Base-by-base conservation (phyloP, 208 protist genomes). In the Endotrypanum monterogeii region DNA sequence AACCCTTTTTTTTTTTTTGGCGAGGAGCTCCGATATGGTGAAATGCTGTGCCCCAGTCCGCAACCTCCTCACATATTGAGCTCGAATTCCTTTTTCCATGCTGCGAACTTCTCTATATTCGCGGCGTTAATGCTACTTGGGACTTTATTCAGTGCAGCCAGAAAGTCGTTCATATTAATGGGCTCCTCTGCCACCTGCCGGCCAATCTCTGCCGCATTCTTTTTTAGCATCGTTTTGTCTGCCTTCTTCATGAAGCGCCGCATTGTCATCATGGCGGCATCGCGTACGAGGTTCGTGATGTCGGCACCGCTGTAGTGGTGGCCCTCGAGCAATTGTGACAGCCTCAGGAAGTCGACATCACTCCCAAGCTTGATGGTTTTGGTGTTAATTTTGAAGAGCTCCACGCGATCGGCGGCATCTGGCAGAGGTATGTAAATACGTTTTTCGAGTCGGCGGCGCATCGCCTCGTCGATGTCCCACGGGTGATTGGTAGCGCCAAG, bases 231-330 rank as follows among this genome's bases (percentile, higher is more conserved):
- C 35, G 83, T 73, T 79, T 93, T 94, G 66, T 94, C 86, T 25
- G 82, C 87, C 44, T 95, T 86, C 55, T 90, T 83, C 89, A 97
- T 93, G 73, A 87, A 95, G 41, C 93, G 90, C 35, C 93, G 85
- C 93, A 97, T 95, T 18, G 90, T 95, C 93, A 97, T 97, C 93
- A 98, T 97, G 55, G 96, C 85, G 9, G 95, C 94, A 67, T 98
- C 97, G 30, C 94, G 85, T 52, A 94, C 92, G 8, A 98, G 74
- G 78, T 88, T 96, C 7, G 90, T 98, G 61, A 98, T 91, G 77
- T 98, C 97, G 28, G 93, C 90, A 23, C 94, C 90, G 65, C 89
- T 96, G 84, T 98, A 98, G 73, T 91, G 83, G 71, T 86, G 85
- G 5, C 92, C 90, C 46, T 96, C 93, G 20, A 97, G 89, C 57